Percentiles rank a stretch among this genome's conserved stretches.
These are phyloP conservation scores for Calycina marina DNA, from an alignment of 2,329 filamentous ascomycete genomes.

Conservation along the genomic window DNA sequence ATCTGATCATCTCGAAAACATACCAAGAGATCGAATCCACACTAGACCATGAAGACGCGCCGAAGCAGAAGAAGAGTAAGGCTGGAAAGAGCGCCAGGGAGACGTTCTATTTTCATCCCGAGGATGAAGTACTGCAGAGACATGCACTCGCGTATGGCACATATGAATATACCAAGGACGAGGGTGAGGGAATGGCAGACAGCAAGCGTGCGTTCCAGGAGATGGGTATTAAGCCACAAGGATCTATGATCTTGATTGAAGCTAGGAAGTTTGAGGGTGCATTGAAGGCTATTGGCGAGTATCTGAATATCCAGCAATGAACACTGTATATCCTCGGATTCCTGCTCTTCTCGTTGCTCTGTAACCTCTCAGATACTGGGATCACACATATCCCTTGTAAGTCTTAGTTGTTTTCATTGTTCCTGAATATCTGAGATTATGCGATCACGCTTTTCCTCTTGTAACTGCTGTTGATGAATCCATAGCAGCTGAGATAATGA, in stretches of 20 bases:
- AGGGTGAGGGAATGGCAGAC: slow-evolving; percentile 67
- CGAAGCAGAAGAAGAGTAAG: slow-evolving; percentile 52
- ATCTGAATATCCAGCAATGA: slow-evolving; percentile 42
- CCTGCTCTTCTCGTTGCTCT: background rate
- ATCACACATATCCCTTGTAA: background rate
- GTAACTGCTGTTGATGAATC: too few species aligned
- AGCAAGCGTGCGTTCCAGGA: slow-evolving; percentile 93
- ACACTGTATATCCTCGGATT: background rate
- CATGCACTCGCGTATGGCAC: slow-evolving; percentile 55
- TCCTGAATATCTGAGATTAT: too few species aligned
- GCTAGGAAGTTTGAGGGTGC: slow-evolving; percentile 60
- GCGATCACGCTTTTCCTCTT: too few species aligned
- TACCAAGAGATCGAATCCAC: slow-evolving; percentile 78
- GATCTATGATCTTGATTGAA: slow-evolving; percentile 78
- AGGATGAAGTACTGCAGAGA: slow-evolving; percentile 78
- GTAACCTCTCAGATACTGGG: background rate
- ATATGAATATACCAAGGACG: slow-evolving; percentile 66
- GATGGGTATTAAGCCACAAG: slow-evolving; percentile 70
- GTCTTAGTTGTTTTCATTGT: too few species aligned
- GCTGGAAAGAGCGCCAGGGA: slow-evolving; percentile 44
- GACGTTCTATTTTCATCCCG: slow-evolving; percentile 84
- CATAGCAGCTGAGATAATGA: too few species aligned
- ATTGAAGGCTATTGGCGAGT: slow-evolving; percentile 62
- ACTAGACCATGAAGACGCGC: slow-evolving; percentile 51
- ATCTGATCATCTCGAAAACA: slow-evolving; percentile 81